Base-by-base conservation (phyloP, 345 rosid species). In the Gossypium herbaceum region DNA sequence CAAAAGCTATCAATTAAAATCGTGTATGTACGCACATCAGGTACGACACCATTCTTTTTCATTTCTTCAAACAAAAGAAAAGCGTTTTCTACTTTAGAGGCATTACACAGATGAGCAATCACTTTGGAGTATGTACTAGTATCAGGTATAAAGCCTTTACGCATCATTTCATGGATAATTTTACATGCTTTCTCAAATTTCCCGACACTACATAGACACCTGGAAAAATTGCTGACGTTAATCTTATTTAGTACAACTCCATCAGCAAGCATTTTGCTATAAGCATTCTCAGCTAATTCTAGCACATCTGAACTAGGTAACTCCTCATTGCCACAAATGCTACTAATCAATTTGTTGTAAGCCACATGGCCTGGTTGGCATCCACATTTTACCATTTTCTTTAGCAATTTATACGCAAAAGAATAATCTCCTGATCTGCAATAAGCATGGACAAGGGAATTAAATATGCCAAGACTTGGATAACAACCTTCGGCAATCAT, bases 401-500 rank as follows among this genome's bases (percentile, higher is more conserved):
- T 91, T 8, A 90, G 75, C 86, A 94, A 81, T 82, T 92, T 94
- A 72, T 90, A 88, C 17, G 98, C 98, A 82, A 90, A 92, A 57
- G 88, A 82, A 75, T 86, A 87, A 81, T 94, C 94, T 85, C 88
- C 82, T 13, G 92, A 72, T 75, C 73, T 83, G 83, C 99, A 91
- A 79, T 84, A 93, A 45, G 97, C 91, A 86, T 93, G 89, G 57
- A 93, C 90, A 67, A 94, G 95, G 70, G 98, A 91, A 82, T 89
- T 84, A 75, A 90, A 92, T 75, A 93, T 84, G 79, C 80, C 78
- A 44, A 85, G 92, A 83, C 91, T 93, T 25, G 98, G 98, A 84
- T 89, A 89, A 84, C 97, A 94, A 77, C 98, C 98, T 81, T 94
- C 98, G 5, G 87, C 75, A 76, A 92, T 94, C 98, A 94, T 94